Evolutionary conservation across 176 grass and related monocot species (phyloP).

Genomic region (Olyra latifolia): DNA sequence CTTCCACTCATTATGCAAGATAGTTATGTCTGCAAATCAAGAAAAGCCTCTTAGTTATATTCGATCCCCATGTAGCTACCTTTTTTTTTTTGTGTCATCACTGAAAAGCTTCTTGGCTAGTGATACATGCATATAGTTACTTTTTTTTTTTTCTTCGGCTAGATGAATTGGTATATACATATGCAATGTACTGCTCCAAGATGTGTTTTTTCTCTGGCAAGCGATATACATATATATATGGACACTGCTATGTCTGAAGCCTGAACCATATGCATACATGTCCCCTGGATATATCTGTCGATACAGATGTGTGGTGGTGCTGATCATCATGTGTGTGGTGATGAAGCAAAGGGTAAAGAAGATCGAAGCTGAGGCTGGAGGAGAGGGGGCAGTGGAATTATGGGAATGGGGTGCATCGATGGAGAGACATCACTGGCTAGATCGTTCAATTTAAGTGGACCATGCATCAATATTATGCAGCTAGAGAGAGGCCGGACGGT

Average conservation of each 20-base stretch:
- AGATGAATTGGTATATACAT: too few relatives aligned
- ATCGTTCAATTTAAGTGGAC: conserved; percentile 12
- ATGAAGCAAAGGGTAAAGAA: neutral
- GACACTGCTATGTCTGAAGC: neutral
- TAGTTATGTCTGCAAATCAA: too few relatives aligned
- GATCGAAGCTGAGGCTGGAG: neutral
- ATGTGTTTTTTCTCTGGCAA: neutral
- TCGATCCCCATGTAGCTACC: neutral
- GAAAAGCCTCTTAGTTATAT: too few relatives aligned
- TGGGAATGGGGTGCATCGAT: neutral
- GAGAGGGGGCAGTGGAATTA: neutral
- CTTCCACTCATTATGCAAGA: neutral
- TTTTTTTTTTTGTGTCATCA: neutral
- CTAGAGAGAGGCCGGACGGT: neutral
- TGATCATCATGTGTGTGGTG: neutral
- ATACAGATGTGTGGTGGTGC: neutral
- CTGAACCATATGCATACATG: neutral
- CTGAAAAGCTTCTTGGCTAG: neutral
- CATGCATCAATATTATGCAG: neutral
- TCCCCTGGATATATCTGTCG: neutral
- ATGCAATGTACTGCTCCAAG: neutral
- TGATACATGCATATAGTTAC: neutral
- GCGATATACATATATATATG: neutral
- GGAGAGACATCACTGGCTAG: neutral
- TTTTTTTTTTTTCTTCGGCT: too few relatives aligned